phyloP scores from a whole-genome alignment of 345 rosid genomes.

The Pugionium dolabratum region DNA sequence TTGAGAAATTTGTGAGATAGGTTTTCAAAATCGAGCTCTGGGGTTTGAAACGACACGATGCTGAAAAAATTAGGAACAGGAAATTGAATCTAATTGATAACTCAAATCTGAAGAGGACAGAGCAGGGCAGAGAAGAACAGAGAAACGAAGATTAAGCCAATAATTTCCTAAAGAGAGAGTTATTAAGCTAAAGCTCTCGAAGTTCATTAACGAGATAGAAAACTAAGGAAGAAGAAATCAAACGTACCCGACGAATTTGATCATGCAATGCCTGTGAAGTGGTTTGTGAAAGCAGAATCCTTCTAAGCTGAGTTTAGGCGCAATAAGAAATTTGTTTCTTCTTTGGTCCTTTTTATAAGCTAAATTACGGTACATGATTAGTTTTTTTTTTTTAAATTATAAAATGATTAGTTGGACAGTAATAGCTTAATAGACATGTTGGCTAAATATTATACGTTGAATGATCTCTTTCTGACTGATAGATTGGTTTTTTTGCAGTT shows the following conservation, averaged over 20 bases:
- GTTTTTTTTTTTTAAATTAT: not conserved
- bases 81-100: not conserved
- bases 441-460: not conserved
- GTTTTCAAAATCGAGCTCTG: not conserved
- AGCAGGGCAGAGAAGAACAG: slow-evolving; percentile 4
- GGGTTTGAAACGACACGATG: not conserved
- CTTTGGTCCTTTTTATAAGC: slow-evolving; percentile 16
- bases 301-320: slow-evolving; percentile 10
- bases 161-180: not conserved
- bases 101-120: not conserved
- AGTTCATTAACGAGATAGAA: not conserved
- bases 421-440: not conserved
- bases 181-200: not conserved
- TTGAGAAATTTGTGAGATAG: not conserved
- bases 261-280: slow-evolving; percentile 35
- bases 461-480: too few relatives aligned
- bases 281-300: slow-evolving; percentile 12
- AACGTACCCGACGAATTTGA: slow-evolving; percentile 14
- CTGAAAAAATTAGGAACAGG: not conserved
- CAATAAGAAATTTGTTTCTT: not conserved
- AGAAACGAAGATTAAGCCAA: slow-evolving; percentile 7
- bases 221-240: slow-evolving; percentile 5
- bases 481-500: too few relatives aligned
- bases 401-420: not conserved
- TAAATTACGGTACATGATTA: not conserved